phyloP scores from a whole-genome alignment of 192 early-diverging fungal species.

The Nowakowskiella sp. region DNA sequence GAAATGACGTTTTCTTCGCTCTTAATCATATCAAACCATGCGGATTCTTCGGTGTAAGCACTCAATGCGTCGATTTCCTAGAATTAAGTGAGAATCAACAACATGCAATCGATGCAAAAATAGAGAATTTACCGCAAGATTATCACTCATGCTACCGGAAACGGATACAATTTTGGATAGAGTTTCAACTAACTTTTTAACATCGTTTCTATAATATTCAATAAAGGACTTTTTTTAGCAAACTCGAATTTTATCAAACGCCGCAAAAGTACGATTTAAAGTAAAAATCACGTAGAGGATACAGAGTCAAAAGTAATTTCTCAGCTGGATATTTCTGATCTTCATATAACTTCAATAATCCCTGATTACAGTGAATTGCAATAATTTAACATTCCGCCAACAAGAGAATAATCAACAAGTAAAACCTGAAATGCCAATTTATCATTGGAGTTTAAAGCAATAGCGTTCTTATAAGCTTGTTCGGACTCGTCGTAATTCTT shows the following conservation, averaged over 20 bases:
- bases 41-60: conserved; percentile 3
- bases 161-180: conserved; percentile 5
- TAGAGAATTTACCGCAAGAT: background rate
- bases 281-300: background rate
- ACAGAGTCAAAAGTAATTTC: background rate
- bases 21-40: background rate
- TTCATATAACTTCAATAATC: background rate
- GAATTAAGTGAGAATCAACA: conserved; percentile 3
- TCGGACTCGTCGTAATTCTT: conserved; percentile 10
- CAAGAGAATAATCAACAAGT: background rate
- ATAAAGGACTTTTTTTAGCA: background rate
- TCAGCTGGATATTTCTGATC: background rate
- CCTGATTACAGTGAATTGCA: background rate
- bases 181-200: background rate
- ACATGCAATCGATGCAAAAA: conserved; percentile 11
- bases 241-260: conserved; percentile 2
- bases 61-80: background rate
- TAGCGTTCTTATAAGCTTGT: conserved; percentile 20
- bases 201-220: background rate
- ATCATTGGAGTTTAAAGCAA: conserved; percentile 12
- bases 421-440: conserved; percentile 30
- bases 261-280: no score
- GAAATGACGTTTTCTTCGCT: background rate
- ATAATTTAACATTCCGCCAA: background rate
- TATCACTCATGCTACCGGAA: background rate